phyloP scores from a whole-genome alignment of 148 eudicot species.

The Silene conica region DNA sequence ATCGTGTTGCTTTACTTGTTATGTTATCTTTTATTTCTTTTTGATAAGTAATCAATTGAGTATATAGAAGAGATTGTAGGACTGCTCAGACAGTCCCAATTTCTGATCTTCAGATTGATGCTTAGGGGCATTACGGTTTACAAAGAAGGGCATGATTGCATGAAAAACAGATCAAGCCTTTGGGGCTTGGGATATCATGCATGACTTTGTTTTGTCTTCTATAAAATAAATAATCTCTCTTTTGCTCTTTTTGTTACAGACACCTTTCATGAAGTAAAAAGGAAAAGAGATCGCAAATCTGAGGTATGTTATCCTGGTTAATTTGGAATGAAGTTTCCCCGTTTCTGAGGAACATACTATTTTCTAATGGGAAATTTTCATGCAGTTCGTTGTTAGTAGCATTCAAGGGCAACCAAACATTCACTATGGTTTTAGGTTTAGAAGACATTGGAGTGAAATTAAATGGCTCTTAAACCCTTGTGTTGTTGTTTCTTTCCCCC shows the following conservation, averaged over 20 bases:
- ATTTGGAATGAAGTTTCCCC: not conserved
- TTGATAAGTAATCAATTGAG: not conserved
- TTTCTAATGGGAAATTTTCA: not conserved
- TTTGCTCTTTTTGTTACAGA: conserved; percentile 19
- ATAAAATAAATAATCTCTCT: not conserved
- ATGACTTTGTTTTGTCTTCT: not conserved
- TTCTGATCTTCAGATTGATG: not conserved
- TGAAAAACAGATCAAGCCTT: not conserved
- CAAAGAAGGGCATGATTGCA: not conserved
- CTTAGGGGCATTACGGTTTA: not conserved
- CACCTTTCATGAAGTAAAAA: conserved; percentile 72
- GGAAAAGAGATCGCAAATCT: conserved; percentile 47
- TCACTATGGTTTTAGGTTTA: not conserved
- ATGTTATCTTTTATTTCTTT: not conserved
- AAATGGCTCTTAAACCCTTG: not conserved
- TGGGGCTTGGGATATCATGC: not conserved
- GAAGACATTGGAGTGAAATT: not conserved
- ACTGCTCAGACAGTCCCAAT: not conserved
- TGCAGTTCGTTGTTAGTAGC: not conserved
- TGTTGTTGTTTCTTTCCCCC: too few relatives aligned
- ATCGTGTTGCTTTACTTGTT: not conserved
- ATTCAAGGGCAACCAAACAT: not conserved
- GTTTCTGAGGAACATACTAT: not conserved
- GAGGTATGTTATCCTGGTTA: conserved; percentile 31
- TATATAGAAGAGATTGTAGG: not conserved